Conservation (phyloP, 306 rosid species). For the Aeschynomene evenia region DNA sequence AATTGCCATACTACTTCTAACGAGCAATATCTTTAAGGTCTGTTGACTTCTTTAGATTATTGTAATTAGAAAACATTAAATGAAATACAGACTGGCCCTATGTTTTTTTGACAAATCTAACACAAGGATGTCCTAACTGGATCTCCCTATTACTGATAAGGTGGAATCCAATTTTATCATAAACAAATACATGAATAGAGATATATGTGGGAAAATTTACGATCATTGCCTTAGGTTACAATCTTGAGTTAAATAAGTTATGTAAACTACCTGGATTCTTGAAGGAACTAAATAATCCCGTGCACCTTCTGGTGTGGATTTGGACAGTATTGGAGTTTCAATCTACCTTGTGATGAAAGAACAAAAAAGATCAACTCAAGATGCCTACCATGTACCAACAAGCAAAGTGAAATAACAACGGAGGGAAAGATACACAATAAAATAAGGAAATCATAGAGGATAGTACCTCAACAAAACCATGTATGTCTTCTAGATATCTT, state of each 20-base stretch:
- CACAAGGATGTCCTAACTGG: neutral
- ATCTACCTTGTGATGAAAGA: conserved; percentile 85
- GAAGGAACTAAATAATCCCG: conserved; percentile 97
- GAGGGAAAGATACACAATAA: neutral
- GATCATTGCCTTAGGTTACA: neutral
- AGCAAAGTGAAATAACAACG: conserved; percentile 15
- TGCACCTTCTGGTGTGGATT: conserved; percentile 98
- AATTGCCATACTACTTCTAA: neutral
- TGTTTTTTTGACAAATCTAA: conserved; percentile 12
- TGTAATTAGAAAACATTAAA: neutral
- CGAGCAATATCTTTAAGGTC: conserved; percentile 7
- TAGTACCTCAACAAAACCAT: conserved; percentile 93
- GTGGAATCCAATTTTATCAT: neutral
- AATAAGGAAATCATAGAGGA: conserved; percentile 18
- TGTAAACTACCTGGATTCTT: conserved; percentile 80
- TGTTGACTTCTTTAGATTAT: conserved; percentile 15
- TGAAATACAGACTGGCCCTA: neutral
- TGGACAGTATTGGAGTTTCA: conserved; percentile 98
- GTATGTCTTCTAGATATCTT: conserved; percentile 77
- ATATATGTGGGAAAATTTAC: neutral
- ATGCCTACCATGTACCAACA: conserved; percentile 18
- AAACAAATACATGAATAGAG: neutral
- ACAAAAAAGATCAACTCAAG: conserved; percentile 45
- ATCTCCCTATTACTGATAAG: neutral
- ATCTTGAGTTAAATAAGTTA: neutral